A percentile compares a stretch with the other conserved stretches of the same genome.
phyloP scores from a whole-genome alignment of 345 rosid genomes.

The Euphorbia tirucalli region DNA sequence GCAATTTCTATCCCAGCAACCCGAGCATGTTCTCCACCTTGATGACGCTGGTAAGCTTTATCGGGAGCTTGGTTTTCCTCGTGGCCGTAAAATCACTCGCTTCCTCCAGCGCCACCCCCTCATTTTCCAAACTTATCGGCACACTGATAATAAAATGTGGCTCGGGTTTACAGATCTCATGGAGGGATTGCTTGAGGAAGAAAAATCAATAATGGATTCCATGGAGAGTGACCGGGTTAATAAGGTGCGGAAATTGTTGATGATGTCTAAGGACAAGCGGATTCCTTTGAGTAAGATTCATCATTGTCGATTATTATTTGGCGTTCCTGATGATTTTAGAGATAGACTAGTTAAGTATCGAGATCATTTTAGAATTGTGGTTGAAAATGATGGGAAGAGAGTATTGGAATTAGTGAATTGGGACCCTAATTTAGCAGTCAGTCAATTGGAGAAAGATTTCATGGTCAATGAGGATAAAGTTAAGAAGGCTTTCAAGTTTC shows the following conservation, averaged over 20 bases:
- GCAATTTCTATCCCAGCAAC: conserved; percentile 63
- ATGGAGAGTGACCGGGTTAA: conserved; percentile 64
- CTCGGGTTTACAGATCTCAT: conserved; percentile 68
- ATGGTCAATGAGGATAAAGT: conserved; percentile 61
- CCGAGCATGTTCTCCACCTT: conserved; percentile 60
- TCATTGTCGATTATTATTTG: conserved; percentile 68
- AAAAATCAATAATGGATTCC: conserved; percentile 44
- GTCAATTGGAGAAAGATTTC: conserved; percentile 60
- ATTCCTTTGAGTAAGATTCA: conserved; percentile 68
- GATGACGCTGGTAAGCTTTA: conserved; percentile 81
- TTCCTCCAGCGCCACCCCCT: conserved; percentile 65
- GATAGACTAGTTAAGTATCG: conserved; percentile 70
- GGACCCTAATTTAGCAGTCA: conserved; percentile 64
- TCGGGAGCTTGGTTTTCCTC: conserved; percentile 85
- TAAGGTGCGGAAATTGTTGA: conserved; percentile 60
- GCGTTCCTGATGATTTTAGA: conserved; percentile 86
- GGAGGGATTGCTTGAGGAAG: conserved; percentile 65
- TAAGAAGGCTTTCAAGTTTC: conserved; percentile 62
- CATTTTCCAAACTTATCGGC: conserved; percentile 59
- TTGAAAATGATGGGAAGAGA: conserved; percentile 59
- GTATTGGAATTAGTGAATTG: conserved; percentile 73
- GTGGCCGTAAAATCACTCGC: conserved; percentile 72
- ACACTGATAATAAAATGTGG: conserved; percentile 68
- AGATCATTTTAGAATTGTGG: conserved; percentile 50
- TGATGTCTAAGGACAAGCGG: conserved; percentile 75